Evolutionary conservation across 495 filamentous ascomycete species (phyloP).

Genomic region (Penicillium lividum): DNA sequence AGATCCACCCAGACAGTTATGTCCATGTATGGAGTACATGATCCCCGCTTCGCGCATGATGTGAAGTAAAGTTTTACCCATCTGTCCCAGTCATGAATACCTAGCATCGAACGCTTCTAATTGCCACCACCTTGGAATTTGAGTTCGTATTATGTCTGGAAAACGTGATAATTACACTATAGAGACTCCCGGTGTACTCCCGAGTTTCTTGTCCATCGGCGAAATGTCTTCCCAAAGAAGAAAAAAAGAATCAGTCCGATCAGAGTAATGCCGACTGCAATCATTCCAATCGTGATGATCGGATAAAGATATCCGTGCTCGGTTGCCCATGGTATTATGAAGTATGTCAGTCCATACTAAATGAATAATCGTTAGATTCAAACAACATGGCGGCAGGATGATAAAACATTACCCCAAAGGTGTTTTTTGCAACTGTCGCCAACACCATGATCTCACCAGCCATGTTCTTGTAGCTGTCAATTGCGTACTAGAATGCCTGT

Average conservation of each 20-base stretch:
- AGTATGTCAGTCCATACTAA: not conserved
- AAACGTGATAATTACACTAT: not conserved
- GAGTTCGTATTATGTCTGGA: too few species aligned
- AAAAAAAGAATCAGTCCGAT: not conserved
- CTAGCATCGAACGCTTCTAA: too few species aligned
- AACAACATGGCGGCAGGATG: not conserved
- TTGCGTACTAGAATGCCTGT: not conserved
- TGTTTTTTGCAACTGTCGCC: not conserved
- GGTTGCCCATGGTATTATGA: not conserved
- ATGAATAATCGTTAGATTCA: not conserved
- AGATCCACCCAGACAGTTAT: too few species aligned
- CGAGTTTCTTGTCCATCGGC: not conserved
- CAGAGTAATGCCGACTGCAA: not conserved
- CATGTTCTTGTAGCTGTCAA: not conserved
- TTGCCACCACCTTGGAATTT: too few species aligned
- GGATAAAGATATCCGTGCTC: not conserved
- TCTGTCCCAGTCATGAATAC: too few species aligned
- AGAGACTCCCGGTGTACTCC: not conserved
- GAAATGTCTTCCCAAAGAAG: not conserved
- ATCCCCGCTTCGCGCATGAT: too few species aligned
- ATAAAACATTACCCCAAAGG: not conserved
- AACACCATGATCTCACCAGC: not conserved
- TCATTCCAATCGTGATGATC: not conserved
- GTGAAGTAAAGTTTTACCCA: too few species aligned
- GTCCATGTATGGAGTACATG: too few species aligned